Conservation (phyloP, 140 eudicot genomes). For the Bidens hawaiensis region DNA sequence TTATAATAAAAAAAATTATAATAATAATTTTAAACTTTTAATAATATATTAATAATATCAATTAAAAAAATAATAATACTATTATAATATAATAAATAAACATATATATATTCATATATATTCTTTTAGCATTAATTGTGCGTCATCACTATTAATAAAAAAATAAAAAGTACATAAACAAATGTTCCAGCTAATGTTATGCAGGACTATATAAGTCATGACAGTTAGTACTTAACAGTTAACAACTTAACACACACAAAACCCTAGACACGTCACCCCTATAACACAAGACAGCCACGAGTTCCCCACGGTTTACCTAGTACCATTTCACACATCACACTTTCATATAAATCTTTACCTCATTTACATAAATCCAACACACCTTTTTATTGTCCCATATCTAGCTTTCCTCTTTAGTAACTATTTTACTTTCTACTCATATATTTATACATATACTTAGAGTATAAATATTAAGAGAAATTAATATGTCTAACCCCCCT, state of each 20-base stretch:
- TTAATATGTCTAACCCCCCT: conserved; percentile 24
- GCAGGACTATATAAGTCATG: conserved; percentile 13
- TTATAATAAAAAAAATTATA: too few species aligned
- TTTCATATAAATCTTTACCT: conserved; percentile 14
- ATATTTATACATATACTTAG: background rate
- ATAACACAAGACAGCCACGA: conserved; percentile 40
- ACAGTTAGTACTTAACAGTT: conserved; percentile 3
- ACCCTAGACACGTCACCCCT: background rate
- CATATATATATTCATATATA: too few species aligned
- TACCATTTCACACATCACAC: conserved; percentile 17
- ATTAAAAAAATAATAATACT: too few species aligned
- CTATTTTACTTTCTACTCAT: background rate
- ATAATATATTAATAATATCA: too few species aligned
- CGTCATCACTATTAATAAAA: background rate
- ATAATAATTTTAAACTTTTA: too few species aligned
- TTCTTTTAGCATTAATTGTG: too few species aligned
- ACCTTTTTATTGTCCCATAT: background rate
- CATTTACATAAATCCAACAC: background rate
- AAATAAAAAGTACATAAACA: background rate
- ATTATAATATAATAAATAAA: too few species aligned
- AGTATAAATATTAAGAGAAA: conserved; percentile 25
- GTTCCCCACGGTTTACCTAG: conserved; percentile 52
- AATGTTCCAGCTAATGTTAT: conserved; percentile 23
- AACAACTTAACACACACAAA: conserved; percentile 21
- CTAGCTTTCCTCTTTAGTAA: background rate